Evolutionary conservation across 2,329 filamentous ascomycete species (phyloP), one percentile per base, ranked within the genome.

Genomic region (Xylariaceae sp.): DNA sequence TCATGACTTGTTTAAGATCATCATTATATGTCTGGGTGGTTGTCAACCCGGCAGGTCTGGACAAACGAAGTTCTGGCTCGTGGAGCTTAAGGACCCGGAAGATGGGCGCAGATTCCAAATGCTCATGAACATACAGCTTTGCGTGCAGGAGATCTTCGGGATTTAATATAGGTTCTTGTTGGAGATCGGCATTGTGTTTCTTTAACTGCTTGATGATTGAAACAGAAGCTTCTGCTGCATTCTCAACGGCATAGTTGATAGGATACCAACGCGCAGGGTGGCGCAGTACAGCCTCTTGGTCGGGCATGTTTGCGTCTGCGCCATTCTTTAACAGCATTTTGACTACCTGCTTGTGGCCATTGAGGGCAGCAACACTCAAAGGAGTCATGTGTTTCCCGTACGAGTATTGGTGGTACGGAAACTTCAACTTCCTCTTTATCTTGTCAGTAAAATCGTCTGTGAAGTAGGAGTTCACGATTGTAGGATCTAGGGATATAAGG

Each of bases 161-260:
- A 26, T 24, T 23, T 19, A 24, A 6, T 16, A n/a, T 39, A 7
- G 39, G 33, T 16, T 11, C 29, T 16, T 49, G 39, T 37, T 62
- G 39, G 16, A 55, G 34, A n/a, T 62, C 19, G 12, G 57, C 58
- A 1, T 34, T 34, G 41, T 54, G 11, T 1, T 26, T 28, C 3
- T 17, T 41, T 14, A 63, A 52, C 36, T 47, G 31, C 8, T 12
- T 21, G n/a, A 63, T 59, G 31, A 54, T 52, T 4, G 24, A 9
- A 7, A 53, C 44, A 2, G 61, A 59, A 9, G 7, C n/a, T 26
- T 46, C 5, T 44, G 19, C 17, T 34, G 23, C 2, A 29, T 44
- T 39, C 6, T 5, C 12, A 5, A 56, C 47, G 8, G 58, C 61
- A 46, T 53, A 57, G 24, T 61, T 21, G 19, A 63, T 61, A 11